These are phyloP conservation scores for Phytophthora hibernalis DNA, from an alignment of 352 stramenopile species.

Conservation along the genomic window DNA sequence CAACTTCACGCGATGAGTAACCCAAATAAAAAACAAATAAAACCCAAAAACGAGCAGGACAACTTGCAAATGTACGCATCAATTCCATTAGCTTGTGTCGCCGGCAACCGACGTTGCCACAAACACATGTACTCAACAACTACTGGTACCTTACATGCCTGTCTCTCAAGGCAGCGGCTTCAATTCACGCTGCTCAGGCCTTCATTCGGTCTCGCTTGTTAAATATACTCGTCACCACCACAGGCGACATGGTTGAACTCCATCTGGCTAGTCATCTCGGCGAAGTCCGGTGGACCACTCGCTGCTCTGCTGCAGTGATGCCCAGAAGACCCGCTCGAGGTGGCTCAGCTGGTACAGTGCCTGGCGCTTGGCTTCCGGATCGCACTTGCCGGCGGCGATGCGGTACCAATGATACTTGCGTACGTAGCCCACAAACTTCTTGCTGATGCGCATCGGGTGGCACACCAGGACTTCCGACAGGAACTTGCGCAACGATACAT, in stretches of 20 bases:
- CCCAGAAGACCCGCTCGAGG: constrained; percentile 71
- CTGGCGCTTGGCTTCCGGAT: constrained; percentile 52
- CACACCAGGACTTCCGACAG: constrained; percentile 89
- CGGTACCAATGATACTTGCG: constrained; percentile 90
- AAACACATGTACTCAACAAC: background rate
- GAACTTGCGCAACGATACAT: constrained; percentile 87
- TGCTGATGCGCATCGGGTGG: constrained; percentile 92
- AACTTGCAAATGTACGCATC: background rate
- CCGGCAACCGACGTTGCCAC: background rate
- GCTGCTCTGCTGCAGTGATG: constrained; percentile 64
- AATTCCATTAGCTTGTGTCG: background rate
- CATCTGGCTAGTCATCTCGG: constrained; percentile 24
- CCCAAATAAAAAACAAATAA: no score
- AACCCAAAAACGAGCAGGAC: no score
- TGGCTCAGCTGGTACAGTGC: constrained; percentile 51
- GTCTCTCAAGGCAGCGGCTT: background rate
- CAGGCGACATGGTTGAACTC: constrained; percentile 6
- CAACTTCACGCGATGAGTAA: no score
- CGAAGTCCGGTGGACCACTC: constrained; percentile 45
- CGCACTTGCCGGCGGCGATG: constrained; percentile 69
- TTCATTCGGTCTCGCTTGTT: constrained; percentile 32
- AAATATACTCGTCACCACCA: constrained; percentile 35
- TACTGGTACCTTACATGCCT: no score
- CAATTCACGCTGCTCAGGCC: constrained; percentile 13
- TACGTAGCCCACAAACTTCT: constrained; percentile 91